A percentile compares a stretch with the other conserved stretches of the same genome.
These are phyloP conservation scores for Picea glauca DNA, from an alignment of 75 land plant species.

Conservation along the genomic window DNA sequence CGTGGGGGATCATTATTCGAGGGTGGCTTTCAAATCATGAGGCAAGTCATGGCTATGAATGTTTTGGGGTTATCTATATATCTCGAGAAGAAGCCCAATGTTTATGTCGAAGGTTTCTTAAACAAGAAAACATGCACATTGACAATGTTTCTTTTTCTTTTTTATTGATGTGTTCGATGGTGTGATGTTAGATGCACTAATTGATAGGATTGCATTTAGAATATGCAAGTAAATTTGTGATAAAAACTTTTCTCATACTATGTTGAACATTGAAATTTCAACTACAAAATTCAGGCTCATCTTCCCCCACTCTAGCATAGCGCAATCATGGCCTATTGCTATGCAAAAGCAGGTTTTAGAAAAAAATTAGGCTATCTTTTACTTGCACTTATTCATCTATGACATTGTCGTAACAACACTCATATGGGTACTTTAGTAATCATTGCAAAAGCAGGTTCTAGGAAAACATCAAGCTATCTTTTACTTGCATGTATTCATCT, in stretches of 20 bases:
- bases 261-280: slow-evolving; percentile 4
- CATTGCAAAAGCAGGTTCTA: slow-evolving; percentile 16
- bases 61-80: too few species aligned
- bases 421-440: slow-evolving; percentile 14
- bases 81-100: slow-evolving; percentile 18
- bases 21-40: slow-evolving; percentile 16
- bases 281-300: slow-evolving; percentile 2
- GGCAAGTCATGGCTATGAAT: slow-evolving; percentile 4
- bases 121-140: background rate
- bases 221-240: background rate
- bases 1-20: slow-evolving; percentile 23
- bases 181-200: background rate
- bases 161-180: background rate
- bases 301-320: slow-evolving; percentile 15
- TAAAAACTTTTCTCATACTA: background rate
- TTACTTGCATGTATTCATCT: slow-evolving; percentile 12
- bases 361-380: slow-evolving; percentile 26
- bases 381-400: slow-evolving; percentile 9
- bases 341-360: slow-evolving; percentile 6
- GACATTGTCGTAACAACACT: background rate
- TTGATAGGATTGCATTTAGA: background rate
- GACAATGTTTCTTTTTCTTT: slow-evolving; percentile 36
- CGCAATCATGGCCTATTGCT: slow-evolving; percentile 16
- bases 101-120: background rate
- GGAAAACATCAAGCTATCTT: slow-evolving; percentile 33